These are phyloP conservation scores for Pseudozyma pruni DNA, from an alignment of 1,284 basidiomycete species.

Conservation along the genomic window DNA sequence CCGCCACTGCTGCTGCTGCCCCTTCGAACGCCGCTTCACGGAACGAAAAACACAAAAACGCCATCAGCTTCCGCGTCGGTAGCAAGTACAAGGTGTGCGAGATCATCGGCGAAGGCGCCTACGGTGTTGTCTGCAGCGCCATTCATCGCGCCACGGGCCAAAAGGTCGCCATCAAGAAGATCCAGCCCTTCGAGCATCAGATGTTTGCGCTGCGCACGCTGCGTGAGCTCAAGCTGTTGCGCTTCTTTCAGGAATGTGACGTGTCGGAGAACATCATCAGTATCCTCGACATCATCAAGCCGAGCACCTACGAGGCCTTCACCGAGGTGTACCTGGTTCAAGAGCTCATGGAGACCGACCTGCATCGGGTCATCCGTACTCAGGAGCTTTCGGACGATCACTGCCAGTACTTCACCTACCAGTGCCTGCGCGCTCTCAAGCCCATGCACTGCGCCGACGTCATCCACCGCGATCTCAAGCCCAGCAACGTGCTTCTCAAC, in stretches of 20 bases:
- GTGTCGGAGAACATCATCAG: slow-evolving; percentile 65
- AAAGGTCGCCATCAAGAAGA: slow-evolving; percentile 70
- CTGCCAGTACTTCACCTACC: slow-evolving; percentile 94
- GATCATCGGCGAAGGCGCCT: slow-evolving; percentile 70
- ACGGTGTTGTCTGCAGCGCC: slow-evolving; percentile 69
- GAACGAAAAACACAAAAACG: slow-evolving; percentile 34
- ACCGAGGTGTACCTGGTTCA: slow-evolving; percentile 87
- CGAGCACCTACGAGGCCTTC: slow-evolving; percentile 80
- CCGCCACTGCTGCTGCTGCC: slow-evolving; percentile 2
- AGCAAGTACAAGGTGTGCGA: slow-evolving; percentile 66
- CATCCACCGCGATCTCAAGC: slow-evolving; percentile 66
- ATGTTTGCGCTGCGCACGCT: slow-evolving; percentile 67
- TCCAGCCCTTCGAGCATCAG: slow-evolving; percentile 66
- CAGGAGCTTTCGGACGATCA: slow-evolving; percentile 76
- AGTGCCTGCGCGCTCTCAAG: slow-evolving; percentile 70
- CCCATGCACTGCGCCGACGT: slow-evolving; percentile 67
- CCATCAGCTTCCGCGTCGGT: slow-evolving; percentile 64
- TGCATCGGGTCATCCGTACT: slow-evolving; percentile 67
- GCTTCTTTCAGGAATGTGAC: slow-evolving; percentile 65
- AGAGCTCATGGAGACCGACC: slow-evolving; percentile 68
- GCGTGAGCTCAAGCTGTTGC: slow-evolving; percentile 66
- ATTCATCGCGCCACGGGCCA: slow-evolving; percentile 67
- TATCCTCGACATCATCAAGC: slow-evolving; percentile 59
- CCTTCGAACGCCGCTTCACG: slow-evolving; percentile 12
- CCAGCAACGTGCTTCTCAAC: slow-evolving; percentile 63